These are phyloP conservation scores for Herpetomonas tarakana DNA, from an alignment of 208 protist species.

Conservation along the genomic window DNA sequence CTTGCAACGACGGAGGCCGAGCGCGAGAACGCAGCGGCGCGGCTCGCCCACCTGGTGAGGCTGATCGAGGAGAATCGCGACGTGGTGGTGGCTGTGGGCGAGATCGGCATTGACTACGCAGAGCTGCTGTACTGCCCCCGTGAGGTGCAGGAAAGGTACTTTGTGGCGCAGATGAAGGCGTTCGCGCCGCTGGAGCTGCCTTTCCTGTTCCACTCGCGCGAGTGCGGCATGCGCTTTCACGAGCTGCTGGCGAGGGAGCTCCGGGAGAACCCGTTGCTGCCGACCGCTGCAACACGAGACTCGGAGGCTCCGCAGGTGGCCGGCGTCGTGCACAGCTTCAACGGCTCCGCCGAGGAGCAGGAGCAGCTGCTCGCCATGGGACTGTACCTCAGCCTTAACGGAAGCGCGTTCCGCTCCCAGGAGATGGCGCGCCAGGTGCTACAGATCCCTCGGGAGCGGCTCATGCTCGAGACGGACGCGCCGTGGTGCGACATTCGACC, in stretches of 20 bases:
- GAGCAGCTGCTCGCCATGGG: slow-evolving; percentile 68
- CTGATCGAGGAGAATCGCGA: slow-evolving; percentile 69
- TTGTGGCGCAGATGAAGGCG: slow-evolving; percentile 53
- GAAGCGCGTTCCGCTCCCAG: slow-evolving; percentile 88
- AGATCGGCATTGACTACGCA: slow-evolving; percentile 92
- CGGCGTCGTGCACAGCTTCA: slow-evolving; percentile 95
- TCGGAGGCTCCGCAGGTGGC: slow-evolving; percentile 10
- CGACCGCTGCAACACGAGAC: not conserved
- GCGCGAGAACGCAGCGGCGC: slow-evolving; percentile 25
- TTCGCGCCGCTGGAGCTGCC: slow-evolving; percentile 61
- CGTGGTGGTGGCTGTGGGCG: slow-evolving; percentile 84
- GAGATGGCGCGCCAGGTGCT: slow-evolving; percentile 66
- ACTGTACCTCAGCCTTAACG: slow-evolving; percentile 90
- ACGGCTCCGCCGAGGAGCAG: slow-evolving; percentile 82
- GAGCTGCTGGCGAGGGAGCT: slow-evolving; percentile 37
- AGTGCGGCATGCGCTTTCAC: slow-evolving; percentile 84
- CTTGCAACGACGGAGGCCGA: slow-evolving; percentile 13
- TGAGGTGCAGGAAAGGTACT: slow-evolving; percentile 72
- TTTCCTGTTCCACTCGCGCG: slow-evolving; percentile 92
- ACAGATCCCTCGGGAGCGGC: slow-evolving; percentile 69
- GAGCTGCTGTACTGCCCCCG: slow-evolving; percentile 73
- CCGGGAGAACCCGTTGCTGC: not conserved
- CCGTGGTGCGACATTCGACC: slow-evolving; percentile 94
- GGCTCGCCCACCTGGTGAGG: slow-evolving; percentile 46
- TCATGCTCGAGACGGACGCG: slow-evolving; percentile 94